Percentiles rank a stretch among this genome's conserved stretches.
These are phyloP conservation scores for Solanum sejunctum DNA, from an alignment of 257 asterid species.

Conservation along the genomic window DNA sequence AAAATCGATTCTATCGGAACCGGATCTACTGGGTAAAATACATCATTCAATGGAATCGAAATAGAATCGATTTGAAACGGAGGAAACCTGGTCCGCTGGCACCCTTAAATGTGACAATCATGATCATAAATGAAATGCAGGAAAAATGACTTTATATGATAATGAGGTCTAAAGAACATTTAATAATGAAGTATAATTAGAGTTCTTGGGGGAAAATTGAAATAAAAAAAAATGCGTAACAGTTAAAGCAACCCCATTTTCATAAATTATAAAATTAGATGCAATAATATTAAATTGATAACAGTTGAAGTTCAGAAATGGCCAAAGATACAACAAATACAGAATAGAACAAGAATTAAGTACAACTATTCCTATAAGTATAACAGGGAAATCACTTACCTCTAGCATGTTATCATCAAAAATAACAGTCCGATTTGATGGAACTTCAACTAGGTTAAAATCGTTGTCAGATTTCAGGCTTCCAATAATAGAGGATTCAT, in stretches of 20 bases:
- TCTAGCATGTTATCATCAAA: conserved; percentile 59
- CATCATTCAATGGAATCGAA: no score
- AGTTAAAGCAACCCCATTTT: not conserved
- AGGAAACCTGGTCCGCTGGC: no score
- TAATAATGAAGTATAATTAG: not conserved
- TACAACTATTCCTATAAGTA: not conserved
- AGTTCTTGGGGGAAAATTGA: not conserved
- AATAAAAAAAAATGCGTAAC: not conserved
- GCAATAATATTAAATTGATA: not conserved
- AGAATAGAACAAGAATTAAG: not conserved
- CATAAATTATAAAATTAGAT: not conserved
- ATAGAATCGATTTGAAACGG: fast-evolving
- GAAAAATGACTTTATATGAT: not conserved
- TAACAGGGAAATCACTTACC: conserved; percentile 28
- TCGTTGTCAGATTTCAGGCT: conserved; percentile 77
- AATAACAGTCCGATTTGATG: conserved; percentile 48
- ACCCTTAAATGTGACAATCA: not conserved
- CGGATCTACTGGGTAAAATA: no score
- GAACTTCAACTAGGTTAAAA: conserved; percentile 68
- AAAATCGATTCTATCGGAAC: no score
- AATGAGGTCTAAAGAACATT: not conserved
- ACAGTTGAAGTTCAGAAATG: not conserved
- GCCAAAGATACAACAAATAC: not conserved
- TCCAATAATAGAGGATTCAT: conserved; percentile 76
- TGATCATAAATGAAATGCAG: not conserved